Base-by-base conservation (phyloP, 805 yeast genomes). In the Isabelozyma pseudorhagii region DNA sequence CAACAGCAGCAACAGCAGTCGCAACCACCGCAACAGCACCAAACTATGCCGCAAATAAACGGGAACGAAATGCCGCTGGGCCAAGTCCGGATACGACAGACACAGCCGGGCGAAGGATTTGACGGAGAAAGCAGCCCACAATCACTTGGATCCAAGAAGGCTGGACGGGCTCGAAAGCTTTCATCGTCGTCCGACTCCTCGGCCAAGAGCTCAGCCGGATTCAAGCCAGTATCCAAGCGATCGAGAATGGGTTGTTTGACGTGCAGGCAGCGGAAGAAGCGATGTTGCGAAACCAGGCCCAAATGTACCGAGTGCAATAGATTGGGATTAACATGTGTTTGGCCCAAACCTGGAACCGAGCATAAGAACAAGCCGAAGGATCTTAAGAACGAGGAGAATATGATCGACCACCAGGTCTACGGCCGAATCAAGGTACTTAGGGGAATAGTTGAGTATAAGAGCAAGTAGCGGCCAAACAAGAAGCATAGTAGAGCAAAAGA, bases 211-310 rank as follows among this genome's bases (percentile, higher is more conserved):
- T 15, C n/a, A 5, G 28, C 14, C 38, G 38, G 43, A 15, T 29
- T 7, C 42, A 56, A 56, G 45, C 49, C 60, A 6, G 59, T 59
- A 6, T 56, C 72, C n/a, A 80, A 72, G 56, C 69, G 89, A 49
- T 82, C 87, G 14, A 74, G 89, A 58, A 74, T 77, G 75, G 96
- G 96, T 0, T 88, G 96, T 62, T 69, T 85, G 41, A 86, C 96
- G 1, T 88, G 96, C 57, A 78, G 94, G 42, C 81, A 79, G 51
- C 68, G 96, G 25, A 88, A 88, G 72, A 88, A 87, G 62, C 75
- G 91, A 48, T 88, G 96, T 55, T 86, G 89, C 59, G 94, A 88
- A 61, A 69, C 75, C 1, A 76, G 76, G 48, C 96, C 96, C 4
- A 64, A 63, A 25, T 88, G 96, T 59, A 62, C 71, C 0, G 91